phyloP scores from a whole-genome alignment of 208 protist genomes.

The Trypanosomatidae sp. region DNA sequence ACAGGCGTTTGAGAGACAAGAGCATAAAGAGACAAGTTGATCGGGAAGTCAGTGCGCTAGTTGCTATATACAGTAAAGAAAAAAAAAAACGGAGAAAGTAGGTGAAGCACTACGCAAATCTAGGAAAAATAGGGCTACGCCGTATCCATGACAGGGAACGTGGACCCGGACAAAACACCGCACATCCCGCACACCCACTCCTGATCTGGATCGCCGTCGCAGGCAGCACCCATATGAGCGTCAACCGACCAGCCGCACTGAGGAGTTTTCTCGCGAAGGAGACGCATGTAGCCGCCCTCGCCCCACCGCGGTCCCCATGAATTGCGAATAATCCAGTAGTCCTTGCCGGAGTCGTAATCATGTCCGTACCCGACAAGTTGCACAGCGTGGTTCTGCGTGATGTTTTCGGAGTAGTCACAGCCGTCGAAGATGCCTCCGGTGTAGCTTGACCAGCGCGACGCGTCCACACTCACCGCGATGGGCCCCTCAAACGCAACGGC shows the following conservation, averaged over 20 bases:
- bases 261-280: too few relatives aligned
- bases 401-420: slow-evolving; percentile 62
- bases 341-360: slow-evolving; percentile 33
- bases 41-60: too few relatives aligned
- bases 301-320: slow-evolving; percentile 83
- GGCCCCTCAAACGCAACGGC: slow-evolving; percentile 65
- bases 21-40: too few relatives aligned
- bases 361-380: slow-evolving; percentile 86
- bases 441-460: slow-evolving; percentile 66
- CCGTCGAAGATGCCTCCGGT: slow-evolving; percentile 66
- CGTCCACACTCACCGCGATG: slow-evolving; percentile 84
- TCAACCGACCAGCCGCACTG: slow-evolving; percentile 40
- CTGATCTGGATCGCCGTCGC: slow-evolving; percentile 60
- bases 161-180: slow-evolving; percentile 75
- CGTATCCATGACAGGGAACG: slow-evolving; percentile 49
- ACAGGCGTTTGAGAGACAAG: too few relatives aligned
- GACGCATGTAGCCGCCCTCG: slow-evolving; percentile 80
- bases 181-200: slow-evolving; percentile 82
- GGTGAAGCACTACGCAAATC: too few relatives aligned
- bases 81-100: too few relatives aligned
- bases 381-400: slow-evolving; percentile 85
- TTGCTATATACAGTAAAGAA: too few relatives aligned
- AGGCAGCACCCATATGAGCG: slow-evolving; percentile 60
- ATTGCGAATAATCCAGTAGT: slow-evolving; percentile 93
- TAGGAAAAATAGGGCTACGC: too few relatives aligned